A percentile compares a stretch with the other conserved stretches of the same genome.
phyloP scores from a whole-genome alignment of 179 eudicot genomes.

The Spinacia oleracea region DNA sequence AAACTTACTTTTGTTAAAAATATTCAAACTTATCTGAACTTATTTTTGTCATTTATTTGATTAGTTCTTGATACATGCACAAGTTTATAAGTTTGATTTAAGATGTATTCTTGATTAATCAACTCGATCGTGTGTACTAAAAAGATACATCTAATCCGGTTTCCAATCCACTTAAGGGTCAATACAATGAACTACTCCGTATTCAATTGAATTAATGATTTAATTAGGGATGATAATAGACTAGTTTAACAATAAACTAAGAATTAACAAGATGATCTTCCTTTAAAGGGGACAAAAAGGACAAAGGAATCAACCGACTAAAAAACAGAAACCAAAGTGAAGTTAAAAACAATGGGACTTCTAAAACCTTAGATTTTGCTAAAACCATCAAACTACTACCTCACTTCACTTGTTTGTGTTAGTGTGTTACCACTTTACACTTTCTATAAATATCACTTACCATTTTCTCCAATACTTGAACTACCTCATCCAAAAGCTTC shows the following conservation, averaged over 20 bases:
- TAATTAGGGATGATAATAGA: not conserved
- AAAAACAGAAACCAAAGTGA: slow-evolving; percentile 6
- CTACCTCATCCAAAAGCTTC: slow-evolving; percentile 1
- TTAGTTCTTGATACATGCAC: too few relatives aligned
- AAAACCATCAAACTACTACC: slow-evolving; percentile 36
- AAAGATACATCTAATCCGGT: not conserved
- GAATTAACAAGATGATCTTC: not conserved
- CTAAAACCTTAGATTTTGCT: slow-evolving; percentile 2
- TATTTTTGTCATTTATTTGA: too few relatives aligned
- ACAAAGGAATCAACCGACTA: slow-evolving; percentile 14
- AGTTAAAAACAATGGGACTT: slow-evolving; percentile 22
- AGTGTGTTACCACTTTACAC: not conserved
- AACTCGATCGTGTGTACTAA: not conserved
- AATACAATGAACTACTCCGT: not conserved
- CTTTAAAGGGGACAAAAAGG: not conserved
- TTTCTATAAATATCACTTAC: slow-evolving; percentile 20
- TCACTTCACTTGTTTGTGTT: slow-evolving; percentile 6
- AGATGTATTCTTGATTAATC: not conserved
- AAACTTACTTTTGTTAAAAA: too few relatives aligned
- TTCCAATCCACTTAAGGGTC: not conserved
- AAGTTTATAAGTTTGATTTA: not conserved
- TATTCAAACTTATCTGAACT: too few relatives aligned
- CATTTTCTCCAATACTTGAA: slow-evolving; percentile 3
- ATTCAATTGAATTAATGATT: not conserved
- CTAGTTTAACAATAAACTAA: not conserved